phyloP scores from a whole-genome alignment of 805 yeast genomes.

The Wickerhamiella parazyma region DNA sequence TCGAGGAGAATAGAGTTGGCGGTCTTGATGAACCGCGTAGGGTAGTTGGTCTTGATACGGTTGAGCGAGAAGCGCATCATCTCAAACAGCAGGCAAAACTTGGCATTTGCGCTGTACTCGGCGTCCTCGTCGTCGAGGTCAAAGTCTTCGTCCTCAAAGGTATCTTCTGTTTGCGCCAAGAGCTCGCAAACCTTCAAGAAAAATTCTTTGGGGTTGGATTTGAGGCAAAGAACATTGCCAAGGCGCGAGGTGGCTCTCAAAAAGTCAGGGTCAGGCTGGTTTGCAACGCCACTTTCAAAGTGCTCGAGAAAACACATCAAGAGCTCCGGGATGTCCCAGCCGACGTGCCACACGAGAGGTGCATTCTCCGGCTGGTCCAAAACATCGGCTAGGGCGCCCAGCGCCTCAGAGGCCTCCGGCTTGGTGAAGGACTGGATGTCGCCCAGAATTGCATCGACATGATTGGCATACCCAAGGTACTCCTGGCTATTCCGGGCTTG shows the following conservation, averaged over 20 bases:
- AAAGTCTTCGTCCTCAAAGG: slow-evolving; percentile 10
- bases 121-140: slow-evolving; percentile 10
- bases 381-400: slow-evolving; percentile 34
- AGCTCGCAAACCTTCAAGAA: slow-evolving; percentile 43
- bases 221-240: slow-evolving; percentile 48
- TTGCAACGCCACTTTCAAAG: slow-evolving; percentile 9
- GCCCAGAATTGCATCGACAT: slow-evolving; percentile 47
- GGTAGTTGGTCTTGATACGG: slow-evolving; percentile 54
- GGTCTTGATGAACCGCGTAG: slow-evolving; percentile 67
- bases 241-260: slow-evolving; percentile 31
- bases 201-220: slow-evolving; percentile 73
- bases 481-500: slow-evolving; percentile 35
- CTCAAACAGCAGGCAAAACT: slow-evolving; percentile 56
- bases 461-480: slow-evolving; percentile 56
- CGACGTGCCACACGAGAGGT: slow-evolving; percentile 49
- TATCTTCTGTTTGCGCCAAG: background rate
- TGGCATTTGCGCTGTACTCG: slow-evolving; percentile 24
- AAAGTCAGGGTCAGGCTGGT: slow-evolving; percentile 16
- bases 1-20: slow-evolving; percentile 46
- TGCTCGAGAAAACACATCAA: slow-evolving; percentile 38
- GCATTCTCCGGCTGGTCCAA: slow-evolving; percentile 27
- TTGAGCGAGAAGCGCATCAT: slow-evolving; percentile 44
- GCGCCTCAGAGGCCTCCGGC: slow-evolving; percentile 32
- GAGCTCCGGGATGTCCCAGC: slow-evolving; percentile 83
- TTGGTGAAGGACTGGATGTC: slow-evolving; percentile 35